Conservation (phyloP, 164 flowering plant genomes). For the Akebia trifoliata region DNA sequence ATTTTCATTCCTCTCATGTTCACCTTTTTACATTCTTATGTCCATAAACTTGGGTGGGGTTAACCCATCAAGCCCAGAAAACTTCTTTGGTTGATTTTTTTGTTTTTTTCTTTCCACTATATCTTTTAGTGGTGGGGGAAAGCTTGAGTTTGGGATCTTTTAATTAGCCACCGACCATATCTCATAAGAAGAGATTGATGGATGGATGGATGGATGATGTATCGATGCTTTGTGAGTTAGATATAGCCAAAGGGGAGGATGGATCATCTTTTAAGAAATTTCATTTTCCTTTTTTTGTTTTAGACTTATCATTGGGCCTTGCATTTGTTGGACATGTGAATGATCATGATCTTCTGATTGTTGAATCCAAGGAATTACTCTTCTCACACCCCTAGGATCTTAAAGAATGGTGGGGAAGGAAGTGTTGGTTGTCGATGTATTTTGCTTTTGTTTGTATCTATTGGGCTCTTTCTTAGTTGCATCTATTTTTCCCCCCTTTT, state of each 20-base stretch:
- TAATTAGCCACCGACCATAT: conserved; percentile 16
- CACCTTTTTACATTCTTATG: neutral
- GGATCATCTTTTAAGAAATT: neutral
- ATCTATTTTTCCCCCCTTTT: too few relatives aligned
- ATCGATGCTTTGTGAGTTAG: conserved; percentile 5
- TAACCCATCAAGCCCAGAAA: neutral
- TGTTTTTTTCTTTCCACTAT: neutral
- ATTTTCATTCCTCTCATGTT: neutral
- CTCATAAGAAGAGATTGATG: conserved; percentile 1
- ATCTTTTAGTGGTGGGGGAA: conserved; percentile 3
- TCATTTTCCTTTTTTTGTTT: neutral
- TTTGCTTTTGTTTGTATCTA: too few relatives aligned
- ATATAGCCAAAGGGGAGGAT: neutral
- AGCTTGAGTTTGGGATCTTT: conserved; percentile 4
- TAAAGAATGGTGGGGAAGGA: conserved; percentile 1
- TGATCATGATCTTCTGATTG: conserved; percentile 7
- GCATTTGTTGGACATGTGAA: conserved; percentile 3
- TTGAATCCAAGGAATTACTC: conserved; percentile 1
- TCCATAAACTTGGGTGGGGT: neutral
- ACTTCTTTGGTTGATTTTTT: neutral
- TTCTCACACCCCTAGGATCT: neutral
- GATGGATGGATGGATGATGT: conserved; percentile 2
- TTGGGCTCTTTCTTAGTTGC: too few relatives aligned
- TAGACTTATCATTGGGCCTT: conserved; percentile 1
- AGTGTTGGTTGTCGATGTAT: too few relatives aligned